Evolutionary conservation across 768 basidiomycete genomes (phyloP), one percentile per base, ranked within the genome.

Genomic region (Termitomyces sp.): DNA sequence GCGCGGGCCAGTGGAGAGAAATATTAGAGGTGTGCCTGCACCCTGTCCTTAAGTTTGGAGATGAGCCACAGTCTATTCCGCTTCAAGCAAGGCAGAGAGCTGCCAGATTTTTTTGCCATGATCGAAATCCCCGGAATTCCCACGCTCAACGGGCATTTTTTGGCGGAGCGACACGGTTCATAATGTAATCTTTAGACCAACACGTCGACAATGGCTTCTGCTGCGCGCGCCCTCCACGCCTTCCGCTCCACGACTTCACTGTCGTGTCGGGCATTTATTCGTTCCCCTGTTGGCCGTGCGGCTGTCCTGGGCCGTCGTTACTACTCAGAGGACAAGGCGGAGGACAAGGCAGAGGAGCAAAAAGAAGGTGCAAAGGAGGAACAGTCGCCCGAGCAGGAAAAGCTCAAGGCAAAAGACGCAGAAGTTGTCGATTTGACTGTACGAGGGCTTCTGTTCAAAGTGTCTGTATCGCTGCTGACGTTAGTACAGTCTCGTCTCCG

Each of bases 341-440:
- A 61, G 49, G 63, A 64, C 55, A 66, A 66, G 51, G 55, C 43
- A 35, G 55, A 46, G 43, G 44, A 8, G 10, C 43, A 55, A 20
- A 67, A 70, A 61, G 69, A 68, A 38, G 61, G 62, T 20, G 33
- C 61, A 44, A 63, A 70, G 51, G 64, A 66, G 61, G 68, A 68
- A 58, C 63, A 73, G 57, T 59, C 68, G 3, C 66, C 63, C 44
- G 66, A 69, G 28, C 64, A 63, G 23, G 77, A 79, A 56, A 88
- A 89, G 69, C 77, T 96, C 58, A 88, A 93, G 77, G 85, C 85
- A 63, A 91, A 94, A 71, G 86, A 91, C 70, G 82, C 77, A 28
- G 89, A 91, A 70, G 85, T 87, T n/a, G 75, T 82, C n/a, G 93
- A 94, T 72, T 78, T 94, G 61, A 92, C 87, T 62, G 93, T 94